A percentile compares a stretch with the other conserved stretches of the same genome.
phyloP scores from a whole-genome alignment of 2,329 filamentous ascomycete species.

The Aspergillus novoparasiticus region DNA sequence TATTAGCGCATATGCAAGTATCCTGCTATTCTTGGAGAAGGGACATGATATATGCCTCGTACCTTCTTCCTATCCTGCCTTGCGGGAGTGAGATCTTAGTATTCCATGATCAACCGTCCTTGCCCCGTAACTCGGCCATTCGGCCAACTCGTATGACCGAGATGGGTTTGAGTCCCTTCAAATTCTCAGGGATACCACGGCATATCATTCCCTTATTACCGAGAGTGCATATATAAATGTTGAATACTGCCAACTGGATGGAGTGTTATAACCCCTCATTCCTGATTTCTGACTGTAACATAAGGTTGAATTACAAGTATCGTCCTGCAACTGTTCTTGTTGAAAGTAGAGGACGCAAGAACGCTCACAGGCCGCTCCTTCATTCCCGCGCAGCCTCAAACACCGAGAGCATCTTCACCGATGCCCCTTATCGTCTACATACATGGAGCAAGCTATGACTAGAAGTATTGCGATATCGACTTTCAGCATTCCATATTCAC shows the following conservation, averaged over 20 bases:
- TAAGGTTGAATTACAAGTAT: background rate
- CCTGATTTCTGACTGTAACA: background rate
- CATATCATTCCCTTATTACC: background rate
- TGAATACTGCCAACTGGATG: background rate
- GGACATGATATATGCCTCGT: background rate
- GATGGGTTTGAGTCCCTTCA: background rate
- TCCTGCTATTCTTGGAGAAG: background rate
- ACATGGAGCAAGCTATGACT: slow-evolving; percentile 15
- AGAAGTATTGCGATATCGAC: slow-evolving; percentile 13
- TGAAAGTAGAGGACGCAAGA: background rate
- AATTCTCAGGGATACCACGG: background rate
- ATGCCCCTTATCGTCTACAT: slow-evolving; percentile 15
- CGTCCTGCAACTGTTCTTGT: background rate
- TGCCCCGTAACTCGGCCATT: background rate
- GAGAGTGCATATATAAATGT: background rate
- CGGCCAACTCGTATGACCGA: background rate
- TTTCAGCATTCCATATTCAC: slow-evolving; percentile 6
- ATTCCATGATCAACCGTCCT: background rate
- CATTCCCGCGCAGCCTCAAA: background rate
- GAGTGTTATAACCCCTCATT: background rate
- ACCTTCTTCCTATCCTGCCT: background rate
- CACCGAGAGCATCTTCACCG: background rate
- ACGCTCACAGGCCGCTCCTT: background rate
- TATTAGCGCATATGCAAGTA: background rate
- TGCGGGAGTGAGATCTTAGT: background rate